Conservation (phyloP, 352 stramenopile species). For the Phytophthora pseudosyringae region DNA sequence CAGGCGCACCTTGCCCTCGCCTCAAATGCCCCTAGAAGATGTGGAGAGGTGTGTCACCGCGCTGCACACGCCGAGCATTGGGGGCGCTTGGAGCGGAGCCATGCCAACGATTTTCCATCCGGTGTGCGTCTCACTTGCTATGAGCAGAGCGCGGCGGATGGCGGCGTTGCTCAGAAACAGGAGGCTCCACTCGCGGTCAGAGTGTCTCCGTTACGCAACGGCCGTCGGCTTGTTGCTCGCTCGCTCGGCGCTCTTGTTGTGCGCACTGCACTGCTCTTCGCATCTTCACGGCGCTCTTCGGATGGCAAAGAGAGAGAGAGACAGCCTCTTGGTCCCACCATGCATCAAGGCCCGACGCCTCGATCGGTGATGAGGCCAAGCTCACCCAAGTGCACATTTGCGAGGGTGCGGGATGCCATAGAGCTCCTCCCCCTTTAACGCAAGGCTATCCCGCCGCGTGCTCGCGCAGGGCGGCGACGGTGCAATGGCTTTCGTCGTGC, state of each 20-base stretch:
- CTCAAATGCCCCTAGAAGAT: conserved; percentile 2
- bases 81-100: background rate
- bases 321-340: conserved; percentile 34
- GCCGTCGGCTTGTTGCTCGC: background rate
- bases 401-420: conserved; percentile 29
- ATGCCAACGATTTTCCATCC: conserved; percentile 6
- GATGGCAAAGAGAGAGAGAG: conserved; percentile 26
- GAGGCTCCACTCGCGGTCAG: background rate
- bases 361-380: background rate
- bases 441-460: conserved; percentile 21
- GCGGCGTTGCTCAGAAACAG: conserved; percentile 8
- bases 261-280: background rate
- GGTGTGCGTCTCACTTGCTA: background rate
- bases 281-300: conserved; percentile 25
- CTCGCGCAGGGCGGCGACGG: background rate
- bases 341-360: conserved; percentile 7
- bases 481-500: conserved; percentile 11
- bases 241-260: background rate
- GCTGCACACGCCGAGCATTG: conserved; percentile 12
- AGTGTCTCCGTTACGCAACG: conserved; percentile 1
- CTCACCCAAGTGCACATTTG: conserved; percentile 13
- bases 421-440: conserved; percentile 24
- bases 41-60: conserved; percentile 23
- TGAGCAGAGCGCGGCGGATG: conserved; percentile 3
- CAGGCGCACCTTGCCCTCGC: background rate